Evolutionary conservation across 306 rosid species (phyloP).

Genomic region (Lathyrus tuberosus): DNA sequence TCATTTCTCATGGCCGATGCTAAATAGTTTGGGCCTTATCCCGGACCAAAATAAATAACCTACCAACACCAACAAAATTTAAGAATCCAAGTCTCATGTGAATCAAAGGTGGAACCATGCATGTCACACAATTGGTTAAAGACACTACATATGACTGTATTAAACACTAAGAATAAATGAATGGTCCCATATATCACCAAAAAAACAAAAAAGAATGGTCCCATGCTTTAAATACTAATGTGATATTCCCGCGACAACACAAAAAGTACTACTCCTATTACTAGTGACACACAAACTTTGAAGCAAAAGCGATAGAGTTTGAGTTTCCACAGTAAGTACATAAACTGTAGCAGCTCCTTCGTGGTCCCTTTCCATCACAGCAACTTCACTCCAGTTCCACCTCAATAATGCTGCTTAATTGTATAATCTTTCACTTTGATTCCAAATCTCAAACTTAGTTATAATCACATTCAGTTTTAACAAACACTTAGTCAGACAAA

Average conservation of each 20-base stretch:
- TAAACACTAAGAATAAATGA: slow-evolving; percentile 5
- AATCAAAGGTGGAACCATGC: background rate
- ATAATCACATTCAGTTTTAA: background rate
- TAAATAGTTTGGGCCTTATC: too few species aligned
- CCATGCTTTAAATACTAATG: slow-evolving; percentile 42
- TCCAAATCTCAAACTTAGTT: background rate
- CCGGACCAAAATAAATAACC: too few species aligned
- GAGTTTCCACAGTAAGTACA: background rate
- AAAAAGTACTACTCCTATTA: background rate
- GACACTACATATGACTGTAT: background rate
- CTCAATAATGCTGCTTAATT: background rate
- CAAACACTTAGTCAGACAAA: slow-evolving; percentile 49
- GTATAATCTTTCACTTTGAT: background rate
- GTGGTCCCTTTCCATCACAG: slow-evolving; percentile 1
- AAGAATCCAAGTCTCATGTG: background rate
- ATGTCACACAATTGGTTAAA: background rate
- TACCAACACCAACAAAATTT: too few species aligned
- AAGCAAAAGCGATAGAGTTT: background rate
- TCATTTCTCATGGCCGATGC: too few species aligned
- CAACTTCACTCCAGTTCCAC: background rate
- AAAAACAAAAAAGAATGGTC: background rate
- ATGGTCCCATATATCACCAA: background rate
- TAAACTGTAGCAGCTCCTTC: background rate
- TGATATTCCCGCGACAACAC: slow-evolving; percentile 43
- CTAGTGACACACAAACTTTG: slow-evolving; percentile 1